A percentile compares a stretch with the other conserved stretches of the same genome.
phyloP scores from a whole-genome alignment of 2,329 filamentous ascomycete genomes.

The Diaporthe velutina region DNA sequence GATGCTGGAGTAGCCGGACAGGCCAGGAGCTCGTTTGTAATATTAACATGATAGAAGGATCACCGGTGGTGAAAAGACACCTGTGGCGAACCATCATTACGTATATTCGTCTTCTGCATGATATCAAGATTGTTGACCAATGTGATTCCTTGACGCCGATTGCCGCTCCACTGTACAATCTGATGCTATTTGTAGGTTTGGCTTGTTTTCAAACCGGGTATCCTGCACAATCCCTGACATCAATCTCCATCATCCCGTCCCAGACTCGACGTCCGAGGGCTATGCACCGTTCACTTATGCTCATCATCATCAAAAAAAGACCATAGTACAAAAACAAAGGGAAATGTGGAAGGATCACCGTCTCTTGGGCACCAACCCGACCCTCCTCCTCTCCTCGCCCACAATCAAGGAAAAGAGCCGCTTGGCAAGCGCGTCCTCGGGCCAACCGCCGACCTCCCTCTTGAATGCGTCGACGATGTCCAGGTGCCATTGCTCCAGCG shows the following conservation, averaged over 20 bases:
- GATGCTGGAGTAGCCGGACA: constrained; percentile 79
- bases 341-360: constrained; percentile 30
- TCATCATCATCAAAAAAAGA: constrained; percentile 31
- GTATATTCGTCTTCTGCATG: constrained; percentile 25
- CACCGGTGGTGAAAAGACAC: constrained; percentile 20
- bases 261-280: not conserved
- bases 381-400: constrained; percentile 59
- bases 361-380: constrained; percentile 42
- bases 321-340: constrained; percentile 38
- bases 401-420: constrained; percentile 67
- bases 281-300: constrained; percentile 29
- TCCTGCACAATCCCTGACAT: constrained; percentile 30
- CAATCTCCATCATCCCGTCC: constrained; percentile 1
- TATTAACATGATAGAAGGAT: constrained; percentile 45
- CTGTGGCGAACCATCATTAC: constrained; percentile 20
- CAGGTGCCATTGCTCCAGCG: constrained; percentile 68
- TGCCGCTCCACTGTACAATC: constrained; percentile 35
- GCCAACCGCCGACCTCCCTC: constrained; percentile 62
- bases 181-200: constrained; percentile 32
- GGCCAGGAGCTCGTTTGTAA: constrained; percentile 39
- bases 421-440: constrained; percentile 62
- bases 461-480: constrained; percentile 69
- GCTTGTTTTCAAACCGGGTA: constrained; percentile 38
- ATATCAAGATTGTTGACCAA: constrained; percentile 8
- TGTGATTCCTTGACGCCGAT: constrained; percentile 34